These are phyloP conservation scores for Salisapilia sapeloensis DNA, from an alignment of 352 stramenopile genomes.

Conservation along the genomic window DNA sequence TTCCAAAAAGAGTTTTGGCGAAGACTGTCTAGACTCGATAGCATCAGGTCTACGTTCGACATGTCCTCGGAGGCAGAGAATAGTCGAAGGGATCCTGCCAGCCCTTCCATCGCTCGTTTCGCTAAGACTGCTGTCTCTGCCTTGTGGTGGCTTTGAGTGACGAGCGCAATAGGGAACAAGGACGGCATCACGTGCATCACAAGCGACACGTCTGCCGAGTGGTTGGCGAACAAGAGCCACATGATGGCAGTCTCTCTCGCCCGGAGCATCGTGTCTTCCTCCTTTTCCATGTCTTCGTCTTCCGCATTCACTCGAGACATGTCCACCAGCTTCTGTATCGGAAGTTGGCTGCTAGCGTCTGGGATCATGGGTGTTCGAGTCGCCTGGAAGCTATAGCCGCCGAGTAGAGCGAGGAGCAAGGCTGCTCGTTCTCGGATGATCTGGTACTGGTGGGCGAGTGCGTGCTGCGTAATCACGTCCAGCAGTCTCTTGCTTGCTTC, in stretches of 20 bases:
- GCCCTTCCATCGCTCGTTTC: constrained; percentile 32
- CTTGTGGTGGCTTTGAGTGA: constrained; percentile 50
- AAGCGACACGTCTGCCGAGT: constrained; percentile 21
- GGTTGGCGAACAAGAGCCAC: constrained; percentile 37
- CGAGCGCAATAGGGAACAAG: constrained; percentile 44
- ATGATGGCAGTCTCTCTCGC: constrained; percentile 55
- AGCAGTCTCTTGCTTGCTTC: constrained; percentile 13
- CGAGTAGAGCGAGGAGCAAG: constrained; percentile 39
- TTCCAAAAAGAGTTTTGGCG: constrained; percentile 32
- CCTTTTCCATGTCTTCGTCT: constrained; percentile 4
- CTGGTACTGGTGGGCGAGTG: constrained; percentile 55
- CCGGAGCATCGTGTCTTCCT: constrained; percentile 10
- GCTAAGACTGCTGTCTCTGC: constrained; percentile 45
- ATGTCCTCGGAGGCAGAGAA: constrained; percentile 7
- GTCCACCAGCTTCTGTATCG: constrained; percentile 4
- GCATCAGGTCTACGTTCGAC: constrained; percentile 7
- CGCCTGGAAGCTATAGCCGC: constrained; percentile 5
- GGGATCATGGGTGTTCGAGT: neutral
- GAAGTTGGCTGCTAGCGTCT: neutral
- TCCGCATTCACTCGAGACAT: constrained; percentile 2
- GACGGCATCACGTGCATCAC: constrained; percentile 20
- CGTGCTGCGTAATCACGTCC: constrained; percentile 21
- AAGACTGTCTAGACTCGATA: constrained; percentile 24
- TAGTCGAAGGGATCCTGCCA: constrained; percentile 38
- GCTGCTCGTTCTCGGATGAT: constrained; percentile 53